Evolutionary conservation across 2,329 filamentous ascomycete genomes (phyloP).

Genomic region (Aureobasidium leucospermi): DNA sequence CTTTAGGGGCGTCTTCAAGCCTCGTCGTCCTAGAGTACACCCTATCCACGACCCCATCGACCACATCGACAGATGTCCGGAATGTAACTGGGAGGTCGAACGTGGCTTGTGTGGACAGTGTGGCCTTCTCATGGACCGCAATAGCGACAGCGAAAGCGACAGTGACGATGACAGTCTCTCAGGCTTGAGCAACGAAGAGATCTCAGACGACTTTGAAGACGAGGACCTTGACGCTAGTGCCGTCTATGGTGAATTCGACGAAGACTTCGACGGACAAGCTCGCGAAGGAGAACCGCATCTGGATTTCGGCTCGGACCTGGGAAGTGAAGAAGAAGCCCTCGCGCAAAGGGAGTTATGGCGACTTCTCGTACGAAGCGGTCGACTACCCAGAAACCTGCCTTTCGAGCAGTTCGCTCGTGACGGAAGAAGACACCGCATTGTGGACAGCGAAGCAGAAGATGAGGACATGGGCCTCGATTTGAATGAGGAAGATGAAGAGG

Average conservation of each 20-base stretch:
- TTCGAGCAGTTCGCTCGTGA: too few species aligned
- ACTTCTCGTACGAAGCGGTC: too few species aligned
- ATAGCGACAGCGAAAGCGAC: constrained; percentile 30
- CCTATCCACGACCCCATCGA: constrained; percentile 51
- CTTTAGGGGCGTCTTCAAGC: constrained; percentile 55
- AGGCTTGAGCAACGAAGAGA: constrained; percentile 25
- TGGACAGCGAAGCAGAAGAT: neutral
- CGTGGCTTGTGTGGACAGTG: constrained; percentile 52
- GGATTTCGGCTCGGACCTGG: neutral
- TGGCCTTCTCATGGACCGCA: constrained; percentile 42
- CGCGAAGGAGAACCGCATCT: neutral
- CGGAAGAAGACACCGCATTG: neutral
- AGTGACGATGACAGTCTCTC: constrained; percentile 27
- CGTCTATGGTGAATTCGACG: constrained; percentile 3
- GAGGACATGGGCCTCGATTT: neutral
- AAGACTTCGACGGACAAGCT: neutral
- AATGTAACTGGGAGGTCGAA: constrained; percentile 57
- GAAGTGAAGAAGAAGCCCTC: too few species aligned
- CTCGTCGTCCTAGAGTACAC: constrained; percentile 23
- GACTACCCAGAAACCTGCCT: too few species aligned
- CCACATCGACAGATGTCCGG: constrained; percentile 54
- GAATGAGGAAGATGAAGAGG: constrained; percentile 17
- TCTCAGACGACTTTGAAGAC: constrained; percentile 35
- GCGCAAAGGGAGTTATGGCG: too few species aligned
- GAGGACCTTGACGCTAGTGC: constrained; percentile 26